These are phyloP conservation scores for Volvox reticuliferus DNA, from an alignment of 139 green algal genomes.

Conservation along the genomic window DNA sequence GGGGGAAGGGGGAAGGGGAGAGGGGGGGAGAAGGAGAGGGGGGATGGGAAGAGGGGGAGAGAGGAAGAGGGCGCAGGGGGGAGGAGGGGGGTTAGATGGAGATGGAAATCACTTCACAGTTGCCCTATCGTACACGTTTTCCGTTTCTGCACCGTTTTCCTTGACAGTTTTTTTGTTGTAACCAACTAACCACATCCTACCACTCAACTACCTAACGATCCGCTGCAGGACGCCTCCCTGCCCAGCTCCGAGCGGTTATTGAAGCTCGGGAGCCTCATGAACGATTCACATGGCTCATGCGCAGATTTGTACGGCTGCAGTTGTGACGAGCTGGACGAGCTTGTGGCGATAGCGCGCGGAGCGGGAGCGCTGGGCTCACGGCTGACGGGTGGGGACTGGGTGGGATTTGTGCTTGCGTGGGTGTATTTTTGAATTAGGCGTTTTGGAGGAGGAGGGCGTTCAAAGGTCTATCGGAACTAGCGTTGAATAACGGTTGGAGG, in stretches of 20 bases:
- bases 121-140: too few relatives aligned
- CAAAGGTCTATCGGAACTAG: too few relatives aligned
- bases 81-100: too few relatives aligned
- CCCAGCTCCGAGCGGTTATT: conserved; percentile 63
- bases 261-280: conserved; percentile 87
- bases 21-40: too few relatives aligned
- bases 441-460: too few relatives aligned
- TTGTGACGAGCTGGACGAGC: conserved; percentile 90
- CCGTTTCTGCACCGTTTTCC: too few relatives aligned
- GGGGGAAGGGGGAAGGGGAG: background rate
- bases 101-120: too few relatives aligned
- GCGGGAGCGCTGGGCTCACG: conserved; percentile 86
- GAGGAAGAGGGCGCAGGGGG: too few relatives aligned
- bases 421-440: too few relatives aligned
- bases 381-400: conserved; percentile 79
- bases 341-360: conserved; percentile 75
- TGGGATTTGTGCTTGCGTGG: background rate
- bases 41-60: too few relatives aligned
- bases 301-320: conserved; percentile 92
- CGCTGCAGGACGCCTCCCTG: conserved; percentile 15
- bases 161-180: background rate
- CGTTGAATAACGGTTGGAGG: too few relatives aligned
- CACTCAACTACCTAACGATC: background rate
- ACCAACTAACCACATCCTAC: background rate
- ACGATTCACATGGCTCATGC: conserved; percentile 88